Percentiles rank a stretch among this genome's conserved stretches.
Conservation (phyloP, 1,284 basidiomycete genomes). For the Filobasidium uniguttulatum region DNA sequence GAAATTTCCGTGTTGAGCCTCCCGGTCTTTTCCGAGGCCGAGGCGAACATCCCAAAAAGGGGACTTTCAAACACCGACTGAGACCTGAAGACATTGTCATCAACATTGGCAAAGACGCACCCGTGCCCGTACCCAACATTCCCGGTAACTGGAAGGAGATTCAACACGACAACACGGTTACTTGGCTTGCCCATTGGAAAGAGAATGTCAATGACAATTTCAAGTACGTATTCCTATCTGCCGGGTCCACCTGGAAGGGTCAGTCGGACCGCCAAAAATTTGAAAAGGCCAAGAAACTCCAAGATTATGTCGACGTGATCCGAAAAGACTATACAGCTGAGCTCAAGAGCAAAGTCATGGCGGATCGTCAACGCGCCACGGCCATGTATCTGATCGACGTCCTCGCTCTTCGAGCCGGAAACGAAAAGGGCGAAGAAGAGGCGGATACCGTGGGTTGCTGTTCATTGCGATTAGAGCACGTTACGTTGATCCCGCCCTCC, state of each 20-base stretch:
- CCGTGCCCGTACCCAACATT: constrained; percentile 69
- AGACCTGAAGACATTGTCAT: constrained; percentile 84
- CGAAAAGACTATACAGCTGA: constrained; percentile 73
- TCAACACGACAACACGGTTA: constrained; percentile 82
- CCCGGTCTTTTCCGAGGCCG: constrained; percentile 94
- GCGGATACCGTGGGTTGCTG: constrained; percentile 96
- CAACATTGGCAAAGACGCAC: constrained; percentile 67
- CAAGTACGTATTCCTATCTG: constrained; percentile 92
- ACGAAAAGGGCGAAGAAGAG: constrained; percentile 96
- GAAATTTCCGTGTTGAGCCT: constrained; percentile 96
- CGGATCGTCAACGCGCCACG: constrained; percentile 80
- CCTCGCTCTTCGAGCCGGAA: constrained; percentile 87
- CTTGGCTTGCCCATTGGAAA: constrained; percentile 95
- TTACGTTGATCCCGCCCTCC: constrained; percentile 74
- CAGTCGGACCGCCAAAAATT: constrained; percentile 94
- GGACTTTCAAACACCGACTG: constrained; percentile 81
- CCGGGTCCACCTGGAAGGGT: constrained; percentile 85
- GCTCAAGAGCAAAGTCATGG: constrained; percentile 78
- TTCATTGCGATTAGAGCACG: constrained; percentile 84
- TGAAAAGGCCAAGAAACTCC: constrained; percentile 86
- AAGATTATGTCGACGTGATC: constrained; percentile 81
- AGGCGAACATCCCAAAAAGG: constrained; percentile 96
- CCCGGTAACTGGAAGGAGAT: constrained; percentile 73
- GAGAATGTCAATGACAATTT: constrained; percentile 84
- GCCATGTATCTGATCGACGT: constrained; percentile 96